Base-by-base conservation (phyloP, 345 rosid species). In the Carallia brachiata region DNA sequence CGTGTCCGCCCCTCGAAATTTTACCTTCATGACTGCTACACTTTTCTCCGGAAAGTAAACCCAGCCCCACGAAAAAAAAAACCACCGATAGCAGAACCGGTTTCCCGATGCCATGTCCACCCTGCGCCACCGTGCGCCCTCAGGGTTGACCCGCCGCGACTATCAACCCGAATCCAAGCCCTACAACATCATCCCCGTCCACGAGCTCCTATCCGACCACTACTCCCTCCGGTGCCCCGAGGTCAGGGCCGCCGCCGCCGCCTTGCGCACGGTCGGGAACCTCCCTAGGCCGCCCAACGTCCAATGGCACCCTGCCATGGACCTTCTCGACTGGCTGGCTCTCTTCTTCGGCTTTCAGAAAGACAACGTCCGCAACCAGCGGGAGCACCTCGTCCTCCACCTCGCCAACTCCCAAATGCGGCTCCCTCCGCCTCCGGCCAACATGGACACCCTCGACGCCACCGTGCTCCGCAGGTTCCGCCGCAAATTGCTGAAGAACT, bases 341-440 rank as follows among this genome's bases (percentile, higher is more conserved):
- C 76, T 89, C 36, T 87, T 91, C 83, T 94, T 94, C 70, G 91
- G 96, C 0, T 94, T 94, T 77, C 98, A 94, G 63, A 75, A 67
- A 34, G 95, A 85, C 65, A 94, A 81, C 80, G 97, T 94, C 32
- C 85, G 92, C 47, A 94, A 94, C 81, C 97, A 94, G 83, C 74
- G 97, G n/a, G 98, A 94, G 80, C 95, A 94, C 64, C 68, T 94
- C n/a, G 97, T 94, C 62, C 96, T 91, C 57, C 98, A 91, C 72
- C 86, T 94, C 36, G 91, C 98, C 8, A 94, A 94, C 71, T 90
- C 97, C n/a, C 98, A 91, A 87, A 88, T 94, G 98, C 96, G 97
- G 19, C 93, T 94, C 40, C 54, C 91, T 4, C 96, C 97, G 1
- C 98, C 95, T 16, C 97, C 97, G 37, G 95, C 88, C 36, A 87